Base-by-base conservation (phyloP, 2,329 filamentous ascomycete genomes). In the Periglandula ipomoeae region DNA sequence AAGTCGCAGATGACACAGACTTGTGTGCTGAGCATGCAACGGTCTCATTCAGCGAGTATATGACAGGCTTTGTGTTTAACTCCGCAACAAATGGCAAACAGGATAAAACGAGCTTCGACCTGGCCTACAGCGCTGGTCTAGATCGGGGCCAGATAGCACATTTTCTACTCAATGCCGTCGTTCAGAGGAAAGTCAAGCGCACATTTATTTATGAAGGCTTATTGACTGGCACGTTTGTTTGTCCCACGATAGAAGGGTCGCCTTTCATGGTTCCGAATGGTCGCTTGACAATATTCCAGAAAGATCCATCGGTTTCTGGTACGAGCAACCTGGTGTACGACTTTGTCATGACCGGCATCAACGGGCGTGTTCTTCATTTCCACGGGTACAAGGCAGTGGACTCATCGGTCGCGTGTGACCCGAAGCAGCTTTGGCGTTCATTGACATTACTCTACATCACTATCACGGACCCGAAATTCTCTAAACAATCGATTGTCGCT, bases 321-420 rank as follows among this genome's bases (percentile, higher is more conserved):
- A 81, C 77, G 5, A 70, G 70, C 24, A 82, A 79, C 52, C 62
- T 85, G 26, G 74, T 73, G 0, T 85, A 85, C 57, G 73, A 81
- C 56, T 79, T 83, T 51, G 75, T 78, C 55, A 75, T 85, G 71
- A 68, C 68, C 23, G 76, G 76, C 5, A 68, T 73, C 4, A 65
- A 77, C 51, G 76, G 76, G 13, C 65, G 69, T 40, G 66, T 65
- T 43, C 71, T 81, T 41, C 74, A 76, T 50, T 79, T 85, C 58
- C 71, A 81, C 52, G 81, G 80, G 0, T 79, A 76, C 63, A 84
- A 84, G 61, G 69, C 78, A 2, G 72, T 84, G 38, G 75, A 83
- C 60, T 74, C 80, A 3, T 76, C 76, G 0, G 75, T 79, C 0
- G 76, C 79, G 2, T 67, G 84, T 30, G 72, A 74, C 2, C 72